Evolutionary conservation across 768 basidiomycete species (phyloP).

Genomic region (Phanerochaete carnosa): DNA sequence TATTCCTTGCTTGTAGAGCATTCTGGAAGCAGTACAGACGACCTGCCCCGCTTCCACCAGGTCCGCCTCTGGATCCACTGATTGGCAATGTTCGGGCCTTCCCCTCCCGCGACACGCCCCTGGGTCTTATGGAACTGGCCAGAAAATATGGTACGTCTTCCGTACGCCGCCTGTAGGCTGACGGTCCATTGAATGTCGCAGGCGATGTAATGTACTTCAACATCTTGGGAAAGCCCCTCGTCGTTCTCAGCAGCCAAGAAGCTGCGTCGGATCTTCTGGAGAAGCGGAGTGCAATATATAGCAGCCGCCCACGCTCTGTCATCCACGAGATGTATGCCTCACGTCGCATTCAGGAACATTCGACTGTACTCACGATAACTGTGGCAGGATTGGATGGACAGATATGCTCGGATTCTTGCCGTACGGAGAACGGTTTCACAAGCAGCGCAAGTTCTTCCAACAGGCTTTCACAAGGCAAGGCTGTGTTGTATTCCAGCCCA

Average conservation of each 20-base stretch:
- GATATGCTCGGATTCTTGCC: slow-evolving; percentile 15
- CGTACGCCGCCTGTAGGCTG: too few species aligned
- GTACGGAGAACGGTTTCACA: slow-evolving; percentile 17
- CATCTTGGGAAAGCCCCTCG: slow-evolving; percentile 29
- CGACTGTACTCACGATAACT: neutral
- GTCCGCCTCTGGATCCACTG: slow-evolving; percentile 34
- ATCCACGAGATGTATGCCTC: slow-evolving; percentile 13
- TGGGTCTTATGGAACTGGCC: slow-evolving; percentile 27
- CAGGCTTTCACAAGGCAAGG: slow-evolving; percentile 1
- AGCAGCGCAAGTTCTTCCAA: slow-evolving; percentile 11
- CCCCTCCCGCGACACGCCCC: slow-evolving; percentile 22
- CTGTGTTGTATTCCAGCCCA: slow-evolving; percentile 16
- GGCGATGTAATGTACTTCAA: slow-evolving; percentile 26
- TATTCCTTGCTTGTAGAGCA: too few species aligned
- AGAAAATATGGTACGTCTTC: slow-evolving; percentile 28
- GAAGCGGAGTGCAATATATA: slow-evolving; percentile 35
- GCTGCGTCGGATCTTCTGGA: slow-evolving; percentile 34
- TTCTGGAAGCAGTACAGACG: too few species aligned
- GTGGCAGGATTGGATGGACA: slow-evolving; percentile 17
- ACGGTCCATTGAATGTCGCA: neutral
- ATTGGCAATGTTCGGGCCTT: slow-evolving; percentile 35
- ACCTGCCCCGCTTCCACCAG: slow-evolving; percentile 25
- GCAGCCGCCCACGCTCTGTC: slow-evolving; percentile 33
- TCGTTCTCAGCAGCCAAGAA: slow-evolving; percentile 30
- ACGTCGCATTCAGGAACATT: neutral